A percentile compares a stretch with the other conserved stretches of the same genome.
These are phyloP conservation scores for Apiospora kogelbergensis DNA, from an alignment of 2,329 filamentous ascomycete genomes.

Conservation along the genomic window DNA sequence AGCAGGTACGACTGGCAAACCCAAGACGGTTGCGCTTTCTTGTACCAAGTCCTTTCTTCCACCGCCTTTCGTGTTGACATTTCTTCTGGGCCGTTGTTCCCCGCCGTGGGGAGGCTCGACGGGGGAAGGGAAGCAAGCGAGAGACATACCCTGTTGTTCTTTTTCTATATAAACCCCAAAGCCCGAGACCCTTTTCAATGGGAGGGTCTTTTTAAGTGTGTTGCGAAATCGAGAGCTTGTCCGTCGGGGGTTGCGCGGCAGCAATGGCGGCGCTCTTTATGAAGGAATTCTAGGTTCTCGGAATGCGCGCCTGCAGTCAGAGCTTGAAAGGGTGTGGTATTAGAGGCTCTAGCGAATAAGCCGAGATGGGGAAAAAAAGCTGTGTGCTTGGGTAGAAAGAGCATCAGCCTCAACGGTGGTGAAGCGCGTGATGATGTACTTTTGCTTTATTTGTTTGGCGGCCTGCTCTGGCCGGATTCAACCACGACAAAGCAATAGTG, in stretches of 20 bases:
- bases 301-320: not conserved
- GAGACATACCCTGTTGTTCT: slow-evolving; percentile 1
- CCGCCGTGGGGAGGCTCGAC: not conserved
- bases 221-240: not conserved
- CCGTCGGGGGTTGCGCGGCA: slow-evolving; percentile 1
- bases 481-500: not conserved
- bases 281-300: not conserved
- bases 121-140: not conserved
- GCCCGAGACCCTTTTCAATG: not conserved
- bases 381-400: not conserved
- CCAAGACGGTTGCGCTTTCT: not conserved
- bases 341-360: not conserved
- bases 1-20: not conserved
- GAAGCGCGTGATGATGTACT: not conserved
- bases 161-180: not conserved
- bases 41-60: not conserved
- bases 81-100: not conserved
- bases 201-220: not conserved
- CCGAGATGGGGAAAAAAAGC: not conserved
- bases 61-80: not conserved
- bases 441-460: not conserved
- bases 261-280: not conserved
- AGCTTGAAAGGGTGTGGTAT: not conserved
- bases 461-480: not conserved
- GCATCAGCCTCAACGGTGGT: slow-evolving; percentile 1